Evolutionary conservation across 805 yeast genomes (phyloP).

Genomic region (Kodamaea hsintzibuensis): DNA sequence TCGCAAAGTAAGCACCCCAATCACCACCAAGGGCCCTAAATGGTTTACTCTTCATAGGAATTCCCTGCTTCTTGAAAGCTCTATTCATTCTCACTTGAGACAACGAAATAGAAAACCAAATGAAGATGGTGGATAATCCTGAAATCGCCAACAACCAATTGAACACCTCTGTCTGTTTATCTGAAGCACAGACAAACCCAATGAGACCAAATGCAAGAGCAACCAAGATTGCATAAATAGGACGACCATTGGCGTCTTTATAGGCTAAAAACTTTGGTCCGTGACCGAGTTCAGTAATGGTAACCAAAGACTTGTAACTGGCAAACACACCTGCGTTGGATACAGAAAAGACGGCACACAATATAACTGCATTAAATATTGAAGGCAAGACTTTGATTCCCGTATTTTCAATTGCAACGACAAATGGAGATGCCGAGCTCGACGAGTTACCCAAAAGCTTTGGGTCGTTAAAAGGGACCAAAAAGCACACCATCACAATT

Average conservation of each 20-base stretch:
- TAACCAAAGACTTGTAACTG: constrained; percentile 62
- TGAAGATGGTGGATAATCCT: constrained; percentile 73
- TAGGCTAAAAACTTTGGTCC: constrained; percentile 47
- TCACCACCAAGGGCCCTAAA: constrained; percentile 39
- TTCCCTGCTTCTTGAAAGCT: constrained; percentile 55
- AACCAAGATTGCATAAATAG: constrained; percentile 50
- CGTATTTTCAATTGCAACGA: constrained; percentile 73
- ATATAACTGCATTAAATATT: constrained; percentile 73
- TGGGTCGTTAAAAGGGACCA: constrained; percentile 30
- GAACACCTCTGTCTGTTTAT: constrained; percentile 58
- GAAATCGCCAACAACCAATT: constrained; percentile 76
- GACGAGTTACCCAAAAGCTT: constrained; percentile 31
- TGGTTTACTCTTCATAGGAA: constrained; percentile 32
- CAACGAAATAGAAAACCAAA: constrained; percentile 74
- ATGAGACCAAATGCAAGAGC: constrained; percentile 56
- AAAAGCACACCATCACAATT: constrained; percentile 41
- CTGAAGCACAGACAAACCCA: constrained; percentile 63
- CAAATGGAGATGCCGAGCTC: constrained; percentile 65
- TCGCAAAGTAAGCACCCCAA: constrained; percentile 36
- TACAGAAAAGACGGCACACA: constrained; percentile 57
- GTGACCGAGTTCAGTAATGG: constrained; percentile 55
- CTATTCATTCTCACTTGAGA: constrained; percentile 65
- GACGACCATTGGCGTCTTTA: constrained; percentile 40
- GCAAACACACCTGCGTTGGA: constrained; percentile 63
- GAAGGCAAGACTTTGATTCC: constrained; percentile 68